These are phyloP conservation scores for Cunninghamia lanceolata DNA, from an alignment of 75 land plant genomes.

Conservation along the genomic window DNA sequence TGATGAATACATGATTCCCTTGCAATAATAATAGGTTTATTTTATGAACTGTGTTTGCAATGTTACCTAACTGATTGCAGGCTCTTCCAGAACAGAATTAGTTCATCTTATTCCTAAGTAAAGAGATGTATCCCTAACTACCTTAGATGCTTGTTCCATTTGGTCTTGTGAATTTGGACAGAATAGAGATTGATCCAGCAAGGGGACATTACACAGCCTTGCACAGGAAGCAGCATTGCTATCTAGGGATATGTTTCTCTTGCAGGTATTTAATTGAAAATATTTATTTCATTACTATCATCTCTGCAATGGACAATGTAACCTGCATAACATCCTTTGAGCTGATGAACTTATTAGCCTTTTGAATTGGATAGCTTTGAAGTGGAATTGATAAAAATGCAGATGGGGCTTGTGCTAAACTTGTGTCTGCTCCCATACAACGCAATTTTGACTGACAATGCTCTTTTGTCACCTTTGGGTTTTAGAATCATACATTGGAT, in stretches of 20 bases:
- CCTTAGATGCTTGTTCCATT: too few relatives aligned
- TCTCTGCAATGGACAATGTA: not conserved
- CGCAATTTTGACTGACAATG: constrained; percentile 78
- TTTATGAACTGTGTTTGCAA: too few relatives aligned
- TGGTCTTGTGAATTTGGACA: too few relatives aligned
- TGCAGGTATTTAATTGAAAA: constrained; percentile 44
- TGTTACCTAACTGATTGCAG: too few relatives aligned
- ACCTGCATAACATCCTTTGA: not conserved
- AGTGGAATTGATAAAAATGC: constrained; percentile 83
- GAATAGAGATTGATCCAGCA: too few relatives aligned
- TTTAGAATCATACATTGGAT: constrained; percentile 79
- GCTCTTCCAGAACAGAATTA: too few relatives aligned
- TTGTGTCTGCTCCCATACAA: constrained; percentile 92
- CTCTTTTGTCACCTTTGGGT: constrained; percentile 79
- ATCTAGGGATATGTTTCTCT: constrained; percentile 59
- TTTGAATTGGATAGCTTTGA: constrained; percentile 50
- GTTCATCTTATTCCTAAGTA: too few relatives aligned
- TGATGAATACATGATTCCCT: too few relatives aligned
- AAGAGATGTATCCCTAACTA: too few relatives aligned
- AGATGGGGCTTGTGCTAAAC: constrained; percentile 76
- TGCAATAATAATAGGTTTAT: too few relatives aligned
- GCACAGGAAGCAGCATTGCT: constrained; percentile 45
- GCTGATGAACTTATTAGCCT: constrained; percentile 1
- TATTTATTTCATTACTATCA: not conserved
- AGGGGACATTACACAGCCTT: too few relatives aligned